Evolutionary conservation across 2,329 filamentous ascomycete species (phyloP).

Genomic region (Fusarium fujikuroi): DNA sequence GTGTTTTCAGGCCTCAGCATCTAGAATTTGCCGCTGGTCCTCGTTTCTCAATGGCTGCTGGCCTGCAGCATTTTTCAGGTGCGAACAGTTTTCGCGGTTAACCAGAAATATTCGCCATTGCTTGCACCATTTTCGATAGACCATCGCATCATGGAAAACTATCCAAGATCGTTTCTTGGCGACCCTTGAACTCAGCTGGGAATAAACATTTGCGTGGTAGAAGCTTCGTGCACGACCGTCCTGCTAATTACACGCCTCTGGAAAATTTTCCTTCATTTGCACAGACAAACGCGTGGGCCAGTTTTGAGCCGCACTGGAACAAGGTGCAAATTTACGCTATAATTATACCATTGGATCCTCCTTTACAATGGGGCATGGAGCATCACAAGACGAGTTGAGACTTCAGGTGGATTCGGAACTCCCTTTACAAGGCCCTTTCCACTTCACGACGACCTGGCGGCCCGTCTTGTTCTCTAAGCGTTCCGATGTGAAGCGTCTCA

Average conservation of each 20-base stretch:
- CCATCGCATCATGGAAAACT: slow-evolving; percentile 11
- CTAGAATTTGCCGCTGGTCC: slow-evolving; percentile 1
- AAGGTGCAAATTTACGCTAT: slow-evolving; percentile 44
- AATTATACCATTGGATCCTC: slow-evolving; percentile 44
- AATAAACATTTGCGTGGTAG: slow-evolving; percentile 1
- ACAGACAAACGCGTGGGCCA: slow-evolving; percentile 15
- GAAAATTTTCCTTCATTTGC: slow-evolving; percentile 21
- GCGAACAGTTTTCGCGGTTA: neutral
- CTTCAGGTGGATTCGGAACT: slow-evolving; percentile 33
- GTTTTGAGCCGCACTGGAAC: slow-evolving; percentile 42
- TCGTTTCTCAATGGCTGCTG: slow-evolving; percentile 19
- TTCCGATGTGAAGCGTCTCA: slow-evolving; percentile 34
- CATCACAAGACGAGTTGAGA: slow-evolving; percentile 40
- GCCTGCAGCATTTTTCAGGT: neutral
- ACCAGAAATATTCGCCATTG: slow-evolving; percentile 12
- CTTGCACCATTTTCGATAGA: slow-evolving; percentile 24
- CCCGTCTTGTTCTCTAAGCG: slow-evolving; percentile 4
- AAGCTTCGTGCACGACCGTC: slow-evolving; percentile 15
- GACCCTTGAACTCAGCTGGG: slow-evolving; percentile 17
- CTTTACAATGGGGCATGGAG: slow-evolving; percentile 29
- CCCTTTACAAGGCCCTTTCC: slow-evolving; percentile 24
- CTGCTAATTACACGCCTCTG: slow-evolving; percentile 21
- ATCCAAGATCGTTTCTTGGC: slow-evolving; percentile 17
- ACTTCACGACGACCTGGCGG: slow-evolving; percentile 31
- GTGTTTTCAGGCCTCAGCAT: slow-evolving; percentile 24